phyloP scores from a whole-genome alignment of 2,329 filamentous ascomycete genomes.

The Botrytis paeoniae region DNA sequence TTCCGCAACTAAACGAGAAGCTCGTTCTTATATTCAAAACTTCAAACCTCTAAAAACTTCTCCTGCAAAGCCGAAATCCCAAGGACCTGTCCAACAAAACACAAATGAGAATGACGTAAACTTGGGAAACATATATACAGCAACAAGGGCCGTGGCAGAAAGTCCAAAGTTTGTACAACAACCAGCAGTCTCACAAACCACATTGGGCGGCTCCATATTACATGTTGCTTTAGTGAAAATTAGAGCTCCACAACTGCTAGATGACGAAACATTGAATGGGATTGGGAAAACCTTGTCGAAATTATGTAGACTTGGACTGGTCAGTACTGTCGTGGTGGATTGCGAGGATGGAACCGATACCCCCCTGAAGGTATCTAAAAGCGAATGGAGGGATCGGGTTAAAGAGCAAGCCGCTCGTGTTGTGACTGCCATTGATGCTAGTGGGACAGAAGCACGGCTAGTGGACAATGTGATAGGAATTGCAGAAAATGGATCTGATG shows the following conservation, averaged over 20 bases:
- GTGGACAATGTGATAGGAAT: constrained; percentile 53
- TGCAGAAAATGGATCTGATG: constrained; percentile 22
- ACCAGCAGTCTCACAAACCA: constrained; percentile 34
- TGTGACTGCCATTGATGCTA: constrained; percentile 69
- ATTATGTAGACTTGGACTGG: constrained; percentile 75
- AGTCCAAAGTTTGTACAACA: constrained; percentile 59
- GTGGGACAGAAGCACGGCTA: constrained; percentile 65
- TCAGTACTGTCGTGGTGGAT: constrained; percentile 80
- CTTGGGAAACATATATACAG: constrained; percentile 57
- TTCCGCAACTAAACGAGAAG: constrained; percentile 88
- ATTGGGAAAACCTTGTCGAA: constrained; percentile 82
- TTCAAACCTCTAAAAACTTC: constrained; percentile 54
- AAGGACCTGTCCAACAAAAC: constrained; percentile 21
- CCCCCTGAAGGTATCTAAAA: constrained; percentile 25
- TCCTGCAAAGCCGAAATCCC: constrained; percentile 23
- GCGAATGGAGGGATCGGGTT: constrained; percentile 44
- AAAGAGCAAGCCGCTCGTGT: constrained; percentile 69
- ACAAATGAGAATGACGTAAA: constrained; percentile 51
- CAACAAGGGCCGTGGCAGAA: constrained; percentile 53
- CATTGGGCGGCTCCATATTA: constrained; percentile 41
- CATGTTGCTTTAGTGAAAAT: constrained; percentile 88
- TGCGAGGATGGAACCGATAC: constrained; percentile 46
- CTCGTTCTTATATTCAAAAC: constrained; percentile 84
- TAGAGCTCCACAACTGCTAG: constrained; percentile 66
- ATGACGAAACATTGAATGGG: constrained; percentile 66